These are phyloP conservation scores for Taxawa tesnikishii DNA, from an alignment of 2,329 filamentous ascomycete genomes.

Conservation along the genomic window DNA sequence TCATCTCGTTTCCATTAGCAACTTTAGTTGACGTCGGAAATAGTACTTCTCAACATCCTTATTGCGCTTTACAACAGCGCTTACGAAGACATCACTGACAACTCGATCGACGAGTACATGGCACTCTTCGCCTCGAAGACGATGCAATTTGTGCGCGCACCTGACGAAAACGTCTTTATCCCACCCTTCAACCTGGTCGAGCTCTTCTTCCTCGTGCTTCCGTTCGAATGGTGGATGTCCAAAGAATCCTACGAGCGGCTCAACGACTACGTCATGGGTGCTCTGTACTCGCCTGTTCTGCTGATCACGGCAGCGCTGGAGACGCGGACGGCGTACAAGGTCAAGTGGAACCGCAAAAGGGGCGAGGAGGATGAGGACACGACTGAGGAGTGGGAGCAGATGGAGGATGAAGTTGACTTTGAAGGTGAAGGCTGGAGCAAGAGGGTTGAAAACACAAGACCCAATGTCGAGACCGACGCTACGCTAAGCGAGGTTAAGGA, in stretches of 20 bases:
- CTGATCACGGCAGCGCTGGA: slow-evolving; percentile 50
- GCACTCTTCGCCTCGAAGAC: slow-evolving; percentile 89
- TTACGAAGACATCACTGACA: slow-evolving; percentile 86
- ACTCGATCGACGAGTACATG: slow-evolving; percentile 91
- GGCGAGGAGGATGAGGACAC: slow-evolving; percentile 86
- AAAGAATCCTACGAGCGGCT: slow-evolving; percentile 59
- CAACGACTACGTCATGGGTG: slow-evolving; percentile 80
- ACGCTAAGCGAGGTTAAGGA: slow-evolving; percentile 52
- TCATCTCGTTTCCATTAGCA: neutral
- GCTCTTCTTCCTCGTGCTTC: slow-evolving; percentile 62
- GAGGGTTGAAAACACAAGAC: slow-evolving; percentile 60
- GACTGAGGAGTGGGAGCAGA: slow-evolving; percentile 86
- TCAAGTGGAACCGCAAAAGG: slow-evolving; percentile 60
- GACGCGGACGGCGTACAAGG: slow-evolving; percentile 49
- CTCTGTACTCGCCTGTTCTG: slow-evolving; percentile 75
- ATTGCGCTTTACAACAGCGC: slow-evolving; percentile 96
- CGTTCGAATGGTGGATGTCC: slow-evolving; percentile 94
- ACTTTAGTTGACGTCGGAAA: too few relatives aligned
- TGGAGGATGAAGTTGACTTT: slow-evolving; percentile 59
- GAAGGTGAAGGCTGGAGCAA: slow-evolving; percentile 78
- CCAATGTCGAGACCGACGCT: slow-evolving; percentile 70
- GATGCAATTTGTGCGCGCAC: slow-evolving; percentile 90
- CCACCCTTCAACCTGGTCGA: slow-evolving; percentile 91
- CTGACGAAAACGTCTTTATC: slow-evolving; percentile 97
- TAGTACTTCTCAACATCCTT: slow-evolving; percentile 80